Evolutionary conservation across 345 rosid genomes (phyloP).

Genomic region (Citrus reticulata): DNA sequence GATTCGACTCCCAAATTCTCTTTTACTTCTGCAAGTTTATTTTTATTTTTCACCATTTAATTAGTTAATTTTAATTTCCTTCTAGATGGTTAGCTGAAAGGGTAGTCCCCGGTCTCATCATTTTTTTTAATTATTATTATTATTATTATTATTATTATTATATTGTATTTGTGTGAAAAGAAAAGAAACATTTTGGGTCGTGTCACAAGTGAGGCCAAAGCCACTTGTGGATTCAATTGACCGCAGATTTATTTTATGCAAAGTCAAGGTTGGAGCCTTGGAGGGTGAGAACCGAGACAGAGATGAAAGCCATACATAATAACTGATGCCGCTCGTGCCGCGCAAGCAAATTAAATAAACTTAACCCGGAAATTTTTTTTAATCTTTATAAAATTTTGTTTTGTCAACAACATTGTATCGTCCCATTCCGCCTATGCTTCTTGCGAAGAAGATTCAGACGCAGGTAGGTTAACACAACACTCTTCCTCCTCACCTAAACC

Average conservation of each 20-base stretch:
- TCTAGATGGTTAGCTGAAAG: background rate
- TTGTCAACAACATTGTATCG: background rate
- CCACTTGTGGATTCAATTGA: background rate
- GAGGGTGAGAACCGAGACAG: background rate
- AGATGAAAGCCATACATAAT: background rate
- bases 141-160: too few relatives aligned
- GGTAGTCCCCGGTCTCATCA: background rate
- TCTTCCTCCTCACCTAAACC: background rate
- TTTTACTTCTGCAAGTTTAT: conserved; percentile 1
- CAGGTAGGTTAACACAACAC: background rate
- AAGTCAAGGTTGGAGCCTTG: conserved; percentile 5
- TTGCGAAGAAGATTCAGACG: conserved; percentile 14
- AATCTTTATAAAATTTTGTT: too few relatives aligned
- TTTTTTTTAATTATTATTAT: too few relatives aligned
- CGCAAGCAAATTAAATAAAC: background rate
- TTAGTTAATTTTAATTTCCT: background rate
- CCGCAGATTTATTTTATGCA: background rate
- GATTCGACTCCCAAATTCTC: background rate
- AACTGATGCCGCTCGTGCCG: conserved; percentile 19
- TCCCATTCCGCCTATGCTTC: conserved; percentile 4
- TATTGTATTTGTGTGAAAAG: background rate
- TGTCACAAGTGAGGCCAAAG: background rate
- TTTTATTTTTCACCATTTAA: background rate
- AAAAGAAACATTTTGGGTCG: background rate
- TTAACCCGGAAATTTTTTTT: background rate